Conservation (phyloP, 192 early-diverging fungal species). For the Coemansia sp. region DNA sequence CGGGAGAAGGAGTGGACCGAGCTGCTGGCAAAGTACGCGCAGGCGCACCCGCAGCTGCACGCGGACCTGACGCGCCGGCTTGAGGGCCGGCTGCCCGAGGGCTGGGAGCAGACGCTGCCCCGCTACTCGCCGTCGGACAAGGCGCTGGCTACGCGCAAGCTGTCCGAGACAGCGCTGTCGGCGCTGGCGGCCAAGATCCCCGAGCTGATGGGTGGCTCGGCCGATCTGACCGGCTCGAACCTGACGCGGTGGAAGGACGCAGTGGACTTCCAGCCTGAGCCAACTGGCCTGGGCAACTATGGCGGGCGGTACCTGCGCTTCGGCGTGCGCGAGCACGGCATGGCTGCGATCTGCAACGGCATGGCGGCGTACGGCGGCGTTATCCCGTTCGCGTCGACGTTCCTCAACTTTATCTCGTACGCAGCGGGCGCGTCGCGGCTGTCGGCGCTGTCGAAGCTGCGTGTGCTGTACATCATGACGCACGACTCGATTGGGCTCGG, state of each 20-base stretch:
- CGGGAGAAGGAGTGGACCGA: constrained; percentile 73
- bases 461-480: constrained; percentile 96
- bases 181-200: constrained; percentile 74
- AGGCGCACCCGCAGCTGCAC: constrained; percentile 65
- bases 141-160: constrained; percentile 83
- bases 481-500: constrained; percentile 99
- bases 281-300: constrained; percentile 74
- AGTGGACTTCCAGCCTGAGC: constrained; percentile 86
- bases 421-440: constrained; percentile 86
- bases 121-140: constrained; percentile 79
- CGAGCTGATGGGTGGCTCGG: constrained; percentile 91
- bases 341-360: constrained; percentile 93
- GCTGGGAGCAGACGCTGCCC: constrained; percentile 72
- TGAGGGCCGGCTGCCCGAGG: constrained; percentile 66
- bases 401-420: constrained; percentile 90
- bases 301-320: constrained; percentile 89
- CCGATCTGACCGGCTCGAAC: constrained; percentile 96
- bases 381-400: constrained; percentile 85
- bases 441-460: constrained; percentile 82
- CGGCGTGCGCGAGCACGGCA: constrained; percentile 98
- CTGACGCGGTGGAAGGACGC: constrained; percentile 93
- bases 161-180: constrained; percentile 82
- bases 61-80: constrained; percentile 77
- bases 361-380: constrained; percentile 79
- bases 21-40: constrained; percentile 67